phyloP scores from a whole-genome alignment of 352 stramenopile genomes.

The Phytophthora macrochlamydospora region DNA sequence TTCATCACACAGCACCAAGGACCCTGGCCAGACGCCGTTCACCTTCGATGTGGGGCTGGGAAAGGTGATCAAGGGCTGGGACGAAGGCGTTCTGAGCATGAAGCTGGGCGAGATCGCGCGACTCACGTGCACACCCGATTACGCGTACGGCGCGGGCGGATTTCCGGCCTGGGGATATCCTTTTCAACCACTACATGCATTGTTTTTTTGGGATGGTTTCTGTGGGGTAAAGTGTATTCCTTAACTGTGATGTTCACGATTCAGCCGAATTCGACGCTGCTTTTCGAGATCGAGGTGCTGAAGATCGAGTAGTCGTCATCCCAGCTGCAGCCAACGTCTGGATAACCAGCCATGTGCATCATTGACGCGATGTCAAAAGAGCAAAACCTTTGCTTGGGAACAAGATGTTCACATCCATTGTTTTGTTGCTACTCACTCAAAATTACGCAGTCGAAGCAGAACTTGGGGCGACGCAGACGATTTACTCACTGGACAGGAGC shows the following conservation, averaged over 20 bases:
- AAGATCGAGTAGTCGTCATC: conserved; percentile 57
- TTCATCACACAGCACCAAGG: conserved; percentile 77
- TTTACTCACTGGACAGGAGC: background rate
- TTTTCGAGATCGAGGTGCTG: conserved; percentile 94
- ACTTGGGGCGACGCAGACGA: no score
- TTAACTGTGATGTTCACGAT: conserved; percentile 74
- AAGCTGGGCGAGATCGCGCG: conserved; percentile 90
- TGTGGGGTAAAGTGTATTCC: conserved; percentile 16
- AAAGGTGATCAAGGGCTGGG: conserved; percentile 96
- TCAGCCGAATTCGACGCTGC: conserved; percentile 90
- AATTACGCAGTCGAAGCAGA: no score
- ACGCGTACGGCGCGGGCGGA: conserved; percentile 93
- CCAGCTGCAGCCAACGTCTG: no score
- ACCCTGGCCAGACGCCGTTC: conserved; percentile 94
- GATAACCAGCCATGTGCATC: no score
- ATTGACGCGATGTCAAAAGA: background rate
- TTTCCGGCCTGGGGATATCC: conserved; percentile 95
- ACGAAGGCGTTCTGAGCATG: conserved; percentile 91
- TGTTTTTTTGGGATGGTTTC: background rate
- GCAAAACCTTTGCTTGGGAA: background rate
- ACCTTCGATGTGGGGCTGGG: conserved; percentile 93
- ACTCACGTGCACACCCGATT: conserved; percentile 94
- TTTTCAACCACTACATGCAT: conserved; percentile 35
- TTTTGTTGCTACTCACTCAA: background rate
- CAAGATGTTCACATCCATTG: background rate